These are phyloP conservation scores for Erysimum cheiranthoides DNA, from an alignment of 345 rosid species.

Conservation along the genomic window DNA sequence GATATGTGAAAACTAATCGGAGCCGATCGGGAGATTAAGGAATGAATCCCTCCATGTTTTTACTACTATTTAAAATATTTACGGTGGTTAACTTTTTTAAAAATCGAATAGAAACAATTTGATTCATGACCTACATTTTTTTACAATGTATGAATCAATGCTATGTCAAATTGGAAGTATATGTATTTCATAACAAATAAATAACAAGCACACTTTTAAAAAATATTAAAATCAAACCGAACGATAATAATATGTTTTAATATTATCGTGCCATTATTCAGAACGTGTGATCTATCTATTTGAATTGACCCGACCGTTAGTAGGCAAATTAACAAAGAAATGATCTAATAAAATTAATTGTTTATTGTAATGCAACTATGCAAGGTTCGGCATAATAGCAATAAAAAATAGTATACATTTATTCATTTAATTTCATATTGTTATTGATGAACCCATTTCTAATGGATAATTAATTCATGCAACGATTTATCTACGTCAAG, in stretches of 20 bases:
- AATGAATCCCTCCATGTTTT: not conserved
- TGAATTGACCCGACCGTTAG: slow-evolving; percentile 43
- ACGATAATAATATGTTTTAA: slow-evolving; percentile 1
- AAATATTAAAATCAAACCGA: not conserved
- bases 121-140: not conserved
- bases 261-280: slow-evolving; percentile 18
- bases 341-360: not conserved
- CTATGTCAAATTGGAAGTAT: slow-evolving; percentile 7
- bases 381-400: slow-evolving; percentile 2
- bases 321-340: slow-evolving; percentile 36
- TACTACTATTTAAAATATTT: not conserved
- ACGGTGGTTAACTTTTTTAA: not conserved
- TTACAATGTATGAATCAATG: slow-evolving; percentile 2
- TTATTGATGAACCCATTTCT: slow-evolving; percentile 1
- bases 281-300: slow-evolving; percentile 45
- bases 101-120: not conserved
- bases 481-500: slow-evolving; percentile 32
- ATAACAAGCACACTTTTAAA: not conserved
- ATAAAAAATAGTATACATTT: not conserved
- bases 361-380: slow-evolving; percentile 29
- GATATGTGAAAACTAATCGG: not conserved
- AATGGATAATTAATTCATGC: slow-evolving; percentile 35
- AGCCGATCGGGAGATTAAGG: too few species aligned
- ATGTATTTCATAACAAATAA: slow-evolving; percentile 1
- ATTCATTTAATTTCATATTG: not conserved